Evolutionary conservation across 2,329 filamentous ascomycete genomes (phyloP).

Genomic region (Ophidiomyces ophidiicola): DNA sequence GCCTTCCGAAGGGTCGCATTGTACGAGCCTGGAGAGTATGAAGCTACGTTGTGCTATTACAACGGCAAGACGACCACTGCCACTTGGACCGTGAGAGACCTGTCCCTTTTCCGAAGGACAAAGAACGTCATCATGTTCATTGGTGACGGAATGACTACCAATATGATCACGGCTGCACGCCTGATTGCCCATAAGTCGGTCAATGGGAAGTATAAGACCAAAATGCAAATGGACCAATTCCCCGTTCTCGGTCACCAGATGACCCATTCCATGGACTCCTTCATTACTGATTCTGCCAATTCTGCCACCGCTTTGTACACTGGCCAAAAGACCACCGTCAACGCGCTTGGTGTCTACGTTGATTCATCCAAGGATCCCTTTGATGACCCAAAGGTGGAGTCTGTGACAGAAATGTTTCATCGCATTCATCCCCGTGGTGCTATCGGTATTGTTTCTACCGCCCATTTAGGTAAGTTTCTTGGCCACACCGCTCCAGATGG

Average conservation of each 20-base stretch:
- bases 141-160: slow-evolving; percentile 50
- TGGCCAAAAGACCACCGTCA: slow-evolving; percentile 73
- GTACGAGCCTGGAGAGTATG: slow-evolving; percentile 68
- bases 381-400: slow-evolving; percentile 79
- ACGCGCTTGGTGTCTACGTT: slow-evolving; percentile 68
- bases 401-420: slow-evolving; percentile 58
- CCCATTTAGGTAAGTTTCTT: slow-evolving; percentile 37
- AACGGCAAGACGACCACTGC: slow-evolving; percentile 58
- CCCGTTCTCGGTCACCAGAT: slow-evolving; percentile 79
- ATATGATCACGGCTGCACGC: slow-evolving; percentile 52
- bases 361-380: slow-evolving; percentile 62
- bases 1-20: slow-evolving; percentile 63
- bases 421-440: slow-evolving; percentile 51
- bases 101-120: slow-evolving; percentile 57
- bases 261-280: slow-evolving; percentile 73
- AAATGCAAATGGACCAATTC: slow-evolving; percentile 68
- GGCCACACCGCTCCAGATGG: not conserved
- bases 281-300: slow-evolving; percentile 80
- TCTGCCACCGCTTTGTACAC: slow-evolving; percentile 69
- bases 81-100: slow-evolving; percentile 62
- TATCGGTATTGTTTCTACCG: slow-evolving; percentile 62
- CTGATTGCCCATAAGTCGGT: slow-evolving; percentile 69
- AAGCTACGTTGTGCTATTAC: slow-evolving; percentile 64
- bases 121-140: slow-evolving; percentile 84
- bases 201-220: slow-evolving; percentile 71